These are phyloP conservation scores for Calonectria pseudoturangicola DNA, from an alignment of 2,329 filamentous ascomycete species.

Conservation along the genomic window DNA sequence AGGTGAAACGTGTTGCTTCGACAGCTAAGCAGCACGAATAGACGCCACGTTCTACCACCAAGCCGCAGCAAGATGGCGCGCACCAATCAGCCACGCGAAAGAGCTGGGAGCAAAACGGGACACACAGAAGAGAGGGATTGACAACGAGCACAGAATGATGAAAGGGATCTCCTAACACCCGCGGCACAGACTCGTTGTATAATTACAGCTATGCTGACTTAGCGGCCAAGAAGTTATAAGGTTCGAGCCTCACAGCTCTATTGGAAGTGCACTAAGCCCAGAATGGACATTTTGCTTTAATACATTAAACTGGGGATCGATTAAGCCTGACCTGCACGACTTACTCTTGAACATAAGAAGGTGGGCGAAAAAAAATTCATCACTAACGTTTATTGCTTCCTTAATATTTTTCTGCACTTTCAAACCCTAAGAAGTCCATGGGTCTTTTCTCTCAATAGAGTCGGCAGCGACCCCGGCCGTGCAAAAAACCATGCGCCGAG, in stretches of 20 bases:
- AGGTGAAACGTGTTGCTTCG: slow-evolving; percentile 49
- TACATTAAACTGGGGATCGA: background rate
- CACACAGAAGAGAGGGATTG: slow-evolving; percentile 12
- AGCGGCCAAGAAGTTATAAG: slow-evolving; percentile 6
- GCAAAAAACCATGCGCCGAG: slow-evolving; percentile 76
- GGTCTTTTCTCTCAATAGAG: background rate
- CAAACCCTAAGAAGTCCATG: background rate
- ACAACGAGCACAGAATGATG: background rate
- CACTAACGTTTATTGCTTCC: slow-evolving; percentile 11
- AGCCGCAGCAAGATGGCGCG: slow-evolving; percentile 14
- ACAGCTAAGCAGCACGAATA: slow-evolving; percentile 24
- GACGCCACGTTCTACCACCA: slow-evolving; percentile 22
- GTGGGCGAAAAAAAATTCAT: background rate
- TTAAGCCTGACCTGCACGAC: slow-evolving; percentile 3
- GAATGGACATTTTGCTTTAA: slow-evolving; percentile 41
- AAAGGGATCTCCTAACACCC: slow-evolving; percentile 1
- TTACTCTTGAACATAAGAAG: background rate
- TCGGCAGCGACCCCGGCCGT: slow-evolving; percentile 55
- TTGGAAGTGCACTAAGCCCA: slow-evolving; percentile 45
- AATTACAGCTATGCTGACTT: slow-evolving; percentile 19
- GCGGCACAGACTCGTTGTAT: slow-evolving; percentile 4
- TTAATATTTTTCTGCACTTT: background rate
- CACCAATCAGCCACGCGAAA: slow-evolving; percentile 16
- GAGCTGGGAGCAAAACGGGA: background rate
- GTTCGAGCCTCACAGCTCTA: slow-evolving; percentile 3